Evolutionary conservation across 129 eudicot genomes (phyloP).

Genomic region (Helichrysum umbraculigerum): DNA sequence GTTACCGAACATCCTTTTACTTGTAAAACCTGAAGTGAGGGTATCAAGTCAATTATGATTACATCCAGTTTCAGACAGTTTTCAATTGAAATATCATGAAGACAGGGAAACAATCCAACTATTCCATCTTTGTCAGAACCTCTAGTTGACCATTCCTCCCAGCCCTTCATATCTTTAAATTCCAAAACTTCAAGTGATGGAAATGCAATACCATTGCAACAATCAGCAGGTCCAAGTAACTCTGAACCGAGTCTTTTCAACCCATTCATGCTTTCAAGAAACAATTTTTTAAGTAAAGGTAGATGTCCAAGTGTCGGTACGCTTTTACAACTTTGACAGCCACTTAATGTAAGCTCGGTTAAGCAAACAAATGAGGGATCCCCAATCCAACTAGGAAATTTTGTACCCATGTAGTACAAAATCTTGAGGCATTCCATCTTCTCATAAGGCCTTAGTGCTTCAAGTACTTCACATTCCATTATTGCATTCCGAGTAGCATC

Average conservation of each 20-base stretch:
- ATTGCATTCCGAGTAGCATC: background rate
- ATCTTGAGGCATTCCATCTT: slow-evolving; percentile 18
- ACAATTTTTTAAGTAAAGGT: slow-evolving; percentile 34
- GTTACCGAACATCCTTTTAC: background rate
- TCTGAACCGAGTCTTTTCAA: slow-evolving; percentile 38
- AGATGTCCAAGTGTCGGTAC: slow-evolving; percentile 56
- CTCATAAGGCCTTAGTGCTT: background rate
- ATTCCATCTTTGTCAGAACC: background rate
- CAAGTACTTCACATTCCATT: background rate
- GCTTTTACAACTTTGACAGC: slow-evolving; percentile 32
- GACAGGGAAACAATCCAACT: slow-evolving; percentile 10
- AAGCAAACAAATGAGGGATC: slow-evolving; percentile 35
- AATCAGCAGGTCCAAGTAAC: slow-evolving; percentile 29
- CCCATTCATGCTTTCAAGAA: slow-evolving; percentile 31
- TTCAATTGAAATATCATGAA: slow-evolving; percentile 1
- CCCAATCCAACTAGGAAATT: slow-evolving; percentile 58
- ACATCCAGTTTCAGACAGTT: background rate
- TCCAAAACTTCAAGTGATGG: slow-evolving; percentile 33
- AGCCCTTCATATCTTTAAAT: slow-evolving; percentile 10
- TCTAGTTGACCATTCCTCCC: slow-evolving; percentile 29
- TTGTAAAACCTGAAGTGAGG: background rate
- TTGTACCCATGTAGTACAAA: slow-evolving; percentile 27
- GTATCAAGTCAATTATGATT: background rate
- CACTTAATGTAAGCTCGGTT: slow-evolving; percentile 28
- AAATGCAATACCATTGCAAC: slow-evolving; percentile 26